These are phyloP conservation scores for Aureobasidium lini DNA, from an alignment of 2,329 filamentous ascomycete genomes.

Conservation along the genomic window DNA sequence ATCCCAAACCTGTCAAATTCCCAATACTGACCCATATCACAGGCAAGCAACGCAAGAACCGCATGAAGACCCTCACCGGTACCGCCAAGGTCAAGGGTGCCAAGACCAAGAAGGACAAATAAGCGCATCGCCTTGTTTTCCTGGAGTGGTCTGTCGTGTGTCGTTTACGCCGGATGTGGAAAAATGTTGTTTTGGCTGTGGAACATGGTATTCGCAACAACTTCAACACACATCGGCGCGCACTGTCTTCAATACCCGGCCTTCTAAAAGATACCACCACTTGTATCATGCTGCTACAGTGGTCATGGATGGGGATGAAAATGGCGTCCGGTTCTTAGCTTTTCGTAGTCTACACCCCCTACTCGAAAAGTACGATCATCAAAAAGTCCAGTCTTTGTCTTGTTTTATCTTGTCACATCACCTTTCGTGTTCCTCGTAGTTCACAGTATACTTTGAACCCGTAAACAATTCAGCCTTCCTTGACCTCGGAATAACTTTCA, in stretches of 20 bases:
- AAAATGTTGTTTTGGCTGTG: not conserved
- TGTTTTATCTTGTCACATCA: not conserved
- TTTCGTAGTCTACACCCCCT: conserved; percentile 13
- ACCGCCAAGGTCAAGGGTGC: conserved; percentile 97
- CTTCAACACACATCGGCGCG: not conserved
- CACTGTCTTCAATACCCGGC: not conserved
- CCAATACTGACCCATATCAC: conserved; percentile 25
- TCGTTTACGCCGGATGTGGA: not conserved
- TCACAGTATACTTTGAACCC: not conserved
- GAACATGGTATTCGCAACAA: not conserved
- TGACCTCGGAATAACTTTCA: too few species aligned
- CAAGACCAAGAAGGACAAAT: conserved; percentile 66
- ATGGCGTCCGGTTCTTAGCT: conserved; percentile 14
- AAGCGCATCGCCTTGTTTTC: conserved; percentile 21
- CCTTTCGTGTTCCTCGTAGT: not conserved
- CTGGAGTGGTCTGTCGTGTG: not conserved
- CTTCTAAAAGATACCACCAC: conserved; percentile 1
- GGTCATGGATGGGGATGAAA: conserved; percentile 13
- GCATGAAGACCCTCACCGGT: conserved; percentile 95
- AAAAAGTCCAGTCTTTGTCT: conserved; percentile 6
- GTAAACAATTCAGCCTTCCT: too few species aligned
- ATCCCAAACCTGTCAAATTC: not conserved
- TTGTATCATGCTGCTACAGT: not conserved
- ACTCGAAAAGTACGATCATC: conserved; percentile 12
- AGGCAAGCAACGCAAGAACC: conserved; percentile 99